Conservation (phyloP, 371 early-diverging fungal genomes). For the Choanephora cucurbitarum region DNA sequence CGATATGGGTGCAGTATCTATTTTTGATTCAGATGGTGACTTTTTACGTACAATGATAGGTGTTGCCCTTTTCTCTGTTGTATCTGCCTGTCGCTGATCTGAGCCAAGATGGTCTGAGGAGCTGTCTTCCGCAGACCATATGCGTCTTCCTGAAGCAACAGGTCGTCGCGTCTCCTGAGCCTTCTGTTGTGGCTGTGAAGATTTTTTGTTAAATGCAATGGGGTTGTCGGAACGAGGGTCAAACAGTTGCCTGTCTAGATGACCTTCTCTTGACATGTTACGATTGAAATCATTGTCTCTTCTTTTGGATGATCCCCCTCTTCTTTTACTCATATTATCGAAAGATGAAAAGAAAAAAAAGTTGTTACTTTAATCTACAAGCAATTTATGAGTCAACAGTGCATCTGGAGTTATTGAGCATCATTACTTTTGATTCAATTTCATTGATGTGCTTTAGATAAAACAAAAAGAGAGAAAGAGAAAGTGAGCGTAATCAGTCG, state of each 20-base stretch:
- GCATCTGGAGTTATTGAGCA: no score
- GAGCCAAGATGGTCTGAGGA: no score
- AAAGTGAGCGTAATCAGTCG: no score
- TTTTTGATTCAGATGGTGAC: not conserved
- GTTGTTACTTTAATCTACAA: conserved; percentile 13
- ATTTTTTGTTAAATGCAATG: conserved; percentile 33
- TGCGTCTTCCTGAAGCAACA: conserved; percentile 1
- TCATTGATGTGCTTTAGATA: conserved; percentile 4
- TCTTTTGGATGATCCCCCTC: conserved; percentile 19
- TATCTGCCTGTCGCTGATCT: not conserved
- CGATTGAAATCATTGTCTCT: conserved; percentile 23
- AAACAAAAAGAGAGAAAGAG: no score
- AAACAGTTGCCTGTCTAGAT: conserved; percentile 29
- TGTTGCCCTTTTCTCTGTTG: not conserved
- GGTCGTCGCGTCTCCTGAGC: not conserved
- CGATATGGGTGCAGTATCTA: not conserved
- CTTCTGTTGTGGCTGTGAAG: not conserved
- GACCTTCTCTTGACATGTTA: conserved; percentile 12
- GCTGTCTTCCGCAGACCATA: conserved; percentile 16
- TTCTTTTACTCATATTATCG: conserved; percentile 27
- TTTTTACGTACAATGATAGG: not conserved
- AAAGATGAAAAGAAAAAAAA: conserved; percentile 2
- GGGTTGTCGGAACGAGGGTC: conserved; percentile 45
- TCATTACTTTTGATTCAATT: conserved; percentile 7
- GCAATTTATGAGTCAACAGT: no score